Base-by-base conservation (phyloP, 1,284 basidiomycete genomes). In the Melampsora occidentalis region DNA sequence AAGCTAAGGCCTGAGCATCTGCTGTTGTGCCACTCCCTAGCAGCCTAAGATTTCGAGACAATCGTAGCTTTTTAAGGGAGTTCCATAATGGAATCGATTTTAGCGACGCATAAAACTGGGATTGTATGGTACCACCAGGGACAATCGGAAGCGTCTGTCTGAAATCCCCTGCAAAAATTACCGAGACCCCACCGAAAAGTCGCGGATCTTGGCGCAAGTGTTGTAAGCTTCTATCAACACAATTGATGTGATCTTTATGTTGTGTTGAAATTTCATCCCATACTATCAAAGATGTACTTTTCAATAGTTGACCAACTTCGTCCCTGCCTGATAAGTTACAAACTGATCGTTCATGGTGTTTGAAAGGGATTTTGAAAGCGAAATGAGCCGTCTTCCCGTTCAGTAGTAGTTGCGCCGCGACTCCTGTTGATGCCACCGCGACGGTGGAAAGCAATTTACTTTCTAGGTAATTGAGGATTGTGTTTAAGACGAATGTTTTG, bases 181-280 rank as follows among this genome's bases (percentile, higher is more conserved):
- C 61, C 46, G 35, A 4, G 0, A 71, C 33, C 5, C 70, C 70
- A 5, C 70, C 70, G 35, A 71, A 71, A 22, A 61, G 61, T 4
- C 2, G 0, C 2, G 62, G 31, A 51, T 2, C 16, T 2, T 51
- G 5, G 2, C 10, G 5, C 0, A 71, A 7, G 5, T 51, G n/a
- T 25, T 28, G 25, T 25, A 25, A 25, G 25, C 25, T 25, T 25
- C 25, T 25, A 25, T 25, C 25, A 25, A 25, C 25, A 20, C 42
- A 22, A 16, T 71, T 42, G 2, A 64, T 16, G 1, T 33, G 2
- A 28, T 64, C 1, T 46, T 28, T 1, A 51, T 71, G 61, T 0
- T 18, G 6, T 22, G 51, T 46, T 14, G 39, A 31, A 10, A 64
- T 35, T 18, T 71, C 70, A 48, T 71, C 70, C 70, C 70, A 71